A percentile compares a stretch with the other conserved stretches of the same genome.
Conservation (phyloP, 2,329 filamentous ascomycete species). For the Trichoderma harzianum region DNA sequence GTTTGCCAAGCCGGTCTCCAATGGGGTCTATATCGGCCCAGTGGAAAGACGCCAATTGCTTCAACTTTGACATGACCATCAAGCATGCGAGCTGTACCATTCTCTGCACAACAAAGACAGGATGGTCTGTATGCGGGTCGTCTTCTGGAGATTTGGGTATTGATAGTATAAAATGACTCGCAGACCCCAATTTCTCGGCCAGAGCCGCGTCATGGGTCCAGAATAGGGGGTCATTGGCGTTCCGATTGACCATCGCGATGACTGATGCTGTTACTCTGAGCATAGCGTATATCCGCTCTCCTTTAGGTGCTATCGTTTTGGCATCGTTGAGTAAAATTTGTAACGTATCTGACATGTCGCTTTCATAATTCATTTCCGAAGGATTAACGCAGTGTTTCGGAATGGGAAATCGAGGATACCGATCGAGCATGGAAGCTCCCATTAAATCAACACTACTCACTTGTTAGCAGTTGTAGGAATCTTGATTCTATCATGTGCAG, state of each 20-base stretch:
- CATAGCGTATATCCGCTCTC: not conserved
- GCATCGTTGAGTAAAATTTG: not conserved
- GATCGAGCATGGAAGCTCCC: not conserved
- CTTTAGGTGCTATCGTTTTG: not conserved
- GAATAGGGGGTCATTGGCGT: not conserved
- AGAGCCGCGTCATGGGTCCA: not conserved
- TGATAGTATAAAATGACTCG: not conserved
- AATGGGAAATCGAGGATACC: not conserved
- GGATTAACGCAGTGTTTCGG: not conserved
- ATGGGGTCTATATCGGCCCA: not conserved
- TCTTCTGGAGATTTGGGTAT: not conserved
- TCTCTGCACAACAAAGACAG: not conserved
- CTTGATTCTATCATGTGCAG: accelerated
- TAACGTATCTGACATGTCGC: not conserved
- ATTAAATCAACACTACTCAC: not conserved
- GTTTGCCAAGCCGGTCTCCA: not conserved
- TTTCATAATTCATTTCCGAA: not conserved
- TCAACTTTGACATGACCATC: not conserved
- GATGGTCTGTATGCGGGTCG: not conserved
- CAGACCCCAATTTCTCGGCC: not conserved
- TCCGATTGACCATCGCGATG: not conserved
- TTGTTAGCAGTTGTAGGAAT: not conserved
- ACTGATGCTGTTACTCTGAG: not conserved
- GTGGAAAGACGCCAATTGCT: not conserved
- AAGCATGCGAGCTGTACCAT: constrained; percentile 9